Evolutionary conservation across 176 grass and related monocot species (phyloP), one percentile per base, ranked within the genome.

Genomic region (Carex littledalei): DNA sequence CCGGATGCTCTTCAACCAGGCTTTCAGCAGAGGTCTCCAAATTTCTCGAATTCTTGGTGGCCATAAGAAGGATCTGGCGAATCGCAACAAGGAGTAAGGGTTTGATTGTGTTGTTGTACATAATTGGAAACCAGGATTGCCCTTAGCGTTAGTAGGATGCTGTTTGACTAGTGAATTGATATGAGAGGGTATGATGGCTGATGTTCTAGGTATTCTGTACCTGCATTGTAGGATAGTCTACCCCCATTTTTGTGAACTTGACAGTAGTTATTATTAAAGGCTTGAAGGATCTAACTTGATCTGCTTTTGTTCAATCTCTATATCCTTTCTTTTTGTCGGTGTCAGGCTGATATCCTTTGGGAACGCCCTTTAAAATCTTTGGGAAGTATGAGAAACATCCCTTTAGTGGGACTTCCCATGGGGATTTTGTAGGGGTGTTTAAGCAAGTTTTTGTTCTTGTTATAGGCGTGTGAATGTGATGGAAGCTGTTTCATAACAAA

Each of bases 1-100:
- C 6, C 84, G 96, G 70, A 99, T 99, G 93, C 90, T 99, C 5
- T 99, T 99, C 86, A 95, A 99, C 87, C 96, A 98, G 77, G 93
- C 93, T 0, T 98, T 98, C 80, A 98, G 95, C 83, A 89, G 95
- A 93, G 95, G 95, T 35, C 65, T 99, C 83, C 96, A 99, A 79
- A 99, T 99, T 81, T 99, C 93, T 63, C 93, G 91, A 73, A 99
- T 99, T 84, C 93, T 99, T 0, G 96, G 93, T 6, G 96, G 96
- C 0, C 93, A 93, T 34, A 99, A 94, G 90, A 99, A 99, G 84
- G 95, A 98, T 84, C 88, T 87, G 17, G 52, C 91, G 0, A 84
- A 88, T 35, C 83, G 87, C 64, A 99, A 94, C 87, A 95, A 91
- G 85, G 89, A 98, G 84, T 95, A 98, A 87, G 18, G n/a, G 21